These are phyloP conservation scores for Zangia roseola DNA, from an alignment of 768 basidiomycete genomes.

Conservation along the genomic window DNA sequence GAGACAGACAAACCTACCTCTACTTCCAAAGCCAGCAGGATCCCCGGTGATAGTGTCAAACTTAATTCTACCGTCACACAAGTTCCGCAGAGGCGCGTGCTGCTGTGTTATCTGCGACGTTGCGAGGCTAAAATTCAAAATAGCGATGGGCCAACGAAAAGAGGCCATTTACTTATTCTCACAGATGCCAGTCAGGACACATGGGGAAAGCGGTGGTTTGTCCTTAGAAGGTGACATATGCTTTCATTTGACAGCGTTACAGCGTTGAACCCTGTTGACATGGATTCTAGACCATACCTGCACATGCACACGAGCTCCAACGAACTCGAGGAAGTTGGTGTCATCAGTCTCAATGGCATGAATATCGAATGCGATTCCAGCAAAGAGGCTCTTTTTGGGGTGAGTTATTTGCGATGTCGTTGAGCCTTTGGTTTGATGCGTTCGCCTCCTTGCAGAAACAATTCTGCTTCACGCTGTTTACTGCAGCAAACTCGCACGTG, in stretches of 20 bases:
- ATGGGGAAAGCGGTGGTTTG: conserved; percentile 88
- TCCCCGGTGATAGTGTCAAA: conserved; percentile 55
- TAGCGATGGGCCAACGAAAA: conserved; percentile 83
- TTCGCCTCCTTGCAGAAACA: conserved; percentile 58
- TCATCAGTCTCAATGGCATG: conserved; percentile 82
- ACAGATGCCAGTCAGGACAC: conserved; percentile 73
- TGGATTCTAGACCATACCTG: conserved; percentile 74
- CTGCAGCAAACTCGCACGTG: conserved; percentile 88
- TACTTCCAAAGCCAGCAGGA: conserved; percentile 28
- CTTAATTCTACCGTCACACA: conserved; percentile 72
- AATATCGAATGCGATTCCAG: conserved; percentile 84
- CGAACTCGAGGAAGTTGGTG: conserved; percentile 78
- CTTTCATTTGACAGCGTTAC: background rate
- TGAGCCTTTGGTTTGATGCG: conserved; percentile 2
- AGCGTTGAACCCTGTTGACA: background rate
- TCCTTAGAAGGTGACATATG: conserved; percentile 67
- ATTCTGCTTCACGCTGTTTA: conserved; percentile 88
- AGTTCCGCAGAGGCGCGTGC: conserved; percentile 65
- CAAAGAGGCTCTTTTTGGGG: conserved; percentile 85
- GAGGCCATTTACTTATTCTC: conserved; percentile 78
- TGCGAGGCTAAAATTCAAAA: background rate
- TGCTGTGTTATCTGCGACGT: background rate
- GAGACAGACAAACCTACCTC: conserved; percentile 44
- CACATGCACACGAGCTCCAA: conserved; percentile 82
- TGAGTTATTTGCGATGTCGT: conserved; percentile 37